Percentiles rank a stretch among this genome's conserved stretches.
These are phyloP conservation scores for Kwoniella shivajii DNA, from an alignment of 1,284 basidiomycete species.

Conservation along the genomic window DNA sequence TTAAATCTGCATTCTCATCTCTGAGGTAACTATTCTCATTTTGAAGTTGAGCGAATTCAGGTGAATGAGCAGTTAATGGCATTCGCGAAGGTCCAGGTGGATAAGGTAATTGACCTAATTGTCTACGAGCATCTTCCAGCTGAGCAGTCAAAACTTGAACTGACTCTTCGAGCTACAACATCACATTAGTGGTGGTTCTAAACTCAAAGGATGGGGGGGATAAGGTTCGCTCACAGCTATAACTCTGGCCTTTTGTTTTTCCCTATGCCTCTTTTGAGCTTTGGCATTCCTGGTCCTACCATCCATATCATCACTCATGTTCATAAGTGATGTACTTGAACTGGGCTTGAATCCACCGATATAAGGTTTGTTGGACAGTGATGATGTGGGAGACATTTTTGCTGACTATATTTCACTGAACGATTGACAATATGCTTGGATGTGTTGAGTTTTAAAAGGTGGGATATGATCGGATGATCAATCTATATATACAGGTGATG, in stretches of 20 bases:
- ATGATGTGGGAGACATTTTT: conserved; percentile 18
- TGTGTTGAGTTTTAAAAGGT: not conserved
- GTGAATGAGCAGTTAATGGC: conserved; percentile 34
- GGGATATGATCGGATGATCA: too few relatives aligned
- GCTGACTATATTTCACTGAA: not conserved
- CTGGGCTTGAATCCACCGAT: conserved; percentile 14
- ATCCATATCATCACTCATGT: conserved; percentile 42
- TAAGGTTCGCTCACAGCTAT: conserved; percentile 65
- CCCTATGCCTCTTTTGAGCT: conserved; percentile 85
- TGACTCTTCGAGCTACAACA: conserved; percentile 43
- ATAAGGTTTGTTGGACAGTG: conserved; percentile 14
- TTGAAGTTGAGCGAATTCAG: conserved; percentile 38
- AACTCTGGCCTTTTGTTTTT: conserved; percentile 90
- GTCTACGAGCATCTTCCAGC: conserved; percentile 47
- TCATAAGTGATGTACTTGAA: conserved; percentile 1
- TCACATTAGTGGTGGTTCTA: not conserved
- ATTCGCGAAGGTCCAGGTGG: conserved; percentile 18
- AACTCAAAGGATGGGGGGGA: not conserved
- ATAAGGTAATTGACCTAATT: conserved; percentile 39
- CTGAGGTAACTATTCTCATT: conserved; percentile 47
- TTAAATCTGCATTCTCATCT: conserved; percentile 47
- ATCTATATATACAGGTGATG: too few relatives aligned
- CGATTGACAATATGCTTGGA: not conserved
- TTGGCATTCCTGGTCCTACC: conserved; percentile 69
- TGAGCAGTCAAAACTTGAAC: conserved; percentile 42